Percentiles rank a stretch among this genome's conserved stretches.
phyloP scores from a whole-genome alignment of 345 rosid species.

The Aethionema arabicum region DNA sequence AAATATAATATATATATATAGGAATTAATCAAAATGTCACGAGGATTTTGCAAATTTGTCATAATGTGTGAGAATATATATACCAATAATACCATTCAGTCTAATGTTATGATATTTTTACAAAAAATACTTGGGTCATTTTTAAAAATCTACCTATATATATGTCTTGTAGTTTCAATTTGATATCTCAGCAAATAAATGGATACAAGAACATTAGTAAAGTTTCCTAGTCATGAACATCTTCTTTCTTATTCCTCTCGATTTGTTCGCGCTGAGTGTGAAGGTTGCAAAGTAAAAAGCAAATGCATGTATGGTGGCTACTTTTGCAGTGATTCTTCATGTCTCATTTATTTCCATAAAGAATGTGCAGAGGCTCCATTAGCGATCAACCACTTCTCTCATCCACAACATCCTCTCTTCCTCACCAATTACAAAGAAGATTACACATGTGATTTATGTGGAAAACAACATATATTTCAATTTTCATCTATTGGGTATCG shows the following conservation, averaged over 20 bases:
- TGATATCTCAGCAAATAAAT: not conserved
- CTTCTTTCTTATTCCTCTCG: too few relatives aligned
- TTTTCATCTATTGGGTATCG: not conserved
- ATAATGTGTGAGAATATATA: too few relatives aligned
- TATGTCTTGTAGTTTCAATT: not conserved
- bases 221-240: not conserved
- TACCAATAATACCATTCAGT: too few relatives aligned
- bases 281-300: too few relatives aligned
- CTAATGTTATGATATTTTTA: too few relatives aligned
- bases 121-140: too few relatives aligned
- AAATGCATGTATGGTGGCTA: too few relatives aligned
- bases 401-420: constrained; percentile 12
- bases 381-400: constrained; percentile 22
- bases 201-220: not conserved
- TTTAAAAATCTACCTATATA: too few relatives aligned
- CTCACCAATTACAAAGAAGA: not conserved
- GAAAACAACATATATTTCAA: not conserved
- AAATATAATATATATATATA: too few relatives aligned
- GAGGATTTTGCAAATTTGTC: too few relatives aligned
- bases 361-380: constrained; percentile 12
- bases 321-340: not conserved
- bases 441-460: constrained; percentile 10
- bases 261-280: too few relatives aligned
- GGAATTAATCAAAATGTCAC: too few relatives aligned
- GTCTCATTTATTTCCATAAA: not conserved